A percentile compares a stretch with the other conserved stretches of the same genome.
These are phyloP conservation scores for Ogataea nakhonphanomensis DNA, from an alignment of 805 yeast genomes.

Conservation along the genomic window DNA sequence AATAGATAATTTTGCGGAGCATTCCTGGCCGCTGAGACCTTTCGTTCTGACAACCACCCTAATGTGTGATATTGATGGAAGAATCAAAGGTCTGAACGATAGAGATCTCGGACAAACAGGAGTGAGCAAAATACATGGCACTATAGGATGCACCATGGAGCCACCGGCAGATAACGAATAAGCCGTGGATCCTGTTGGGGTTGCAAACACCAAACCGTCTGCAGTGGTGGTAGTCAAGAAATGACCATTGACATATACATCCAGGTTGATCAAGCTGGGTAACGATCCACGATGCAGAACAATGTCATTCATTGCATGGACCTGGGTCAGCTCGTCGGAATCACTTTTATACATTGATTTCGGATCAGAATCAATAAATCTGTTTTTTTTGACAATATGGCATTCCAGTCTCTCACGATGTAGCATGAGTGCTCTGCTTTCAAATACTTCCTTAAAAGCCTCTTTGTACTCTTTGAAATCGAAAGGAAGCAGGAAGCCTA, in stretches of 20 bases:
- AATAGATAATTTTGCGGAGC: conserved; percentile 59
- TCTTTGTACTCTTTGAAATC: conserved; percentile 59
- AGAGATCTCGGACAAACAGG: conserved; percentile 92
- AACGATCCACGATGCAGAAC: conserved; percentile 83
- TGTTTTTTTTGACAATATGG: conserved; percentile 46
- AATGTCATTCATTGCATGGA: conserved; percentile 91
- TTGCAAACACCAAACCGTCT: conserved; percentile 80
- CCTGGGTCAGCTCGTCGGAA: conserved; percentile 29
- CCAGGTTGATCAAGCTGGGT: conserved; percentile 81
- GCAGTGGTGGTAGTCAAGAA: conserved; percentile 87
- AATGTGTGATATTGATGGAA: conserved; percentile 77
- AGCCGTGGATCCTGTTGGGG: conserved; percentile 96
- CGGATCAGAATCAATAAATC: conserved; percentile 7
- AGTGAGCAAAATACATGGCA: conserved; percentile 75
- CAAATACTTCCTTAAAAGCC: conserved; percentile 64
- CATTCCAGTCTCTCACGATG: conserved; percentile 80
- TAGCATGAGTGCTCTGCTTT: conserved; percentile 65
- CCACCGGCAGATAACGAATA: conserved; percentile 90
- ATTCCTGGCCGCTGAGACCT: conserved; percentile 22
- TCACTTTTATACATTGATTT: conserved; percentile 18
- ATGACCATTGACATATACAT: conserved; percentile 80
- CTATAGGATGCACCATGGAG: conserved; percentile 85
- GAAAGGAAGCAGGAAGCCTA: conserved; percentile 87
- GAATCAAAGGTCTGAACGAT: conserved; percentile 82
- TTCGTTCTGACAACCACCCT: conserved; percentile 56